Conservation (phyloP, 495 filamentous ascomycete genomes). For the Penicillium lividum region DNA sequence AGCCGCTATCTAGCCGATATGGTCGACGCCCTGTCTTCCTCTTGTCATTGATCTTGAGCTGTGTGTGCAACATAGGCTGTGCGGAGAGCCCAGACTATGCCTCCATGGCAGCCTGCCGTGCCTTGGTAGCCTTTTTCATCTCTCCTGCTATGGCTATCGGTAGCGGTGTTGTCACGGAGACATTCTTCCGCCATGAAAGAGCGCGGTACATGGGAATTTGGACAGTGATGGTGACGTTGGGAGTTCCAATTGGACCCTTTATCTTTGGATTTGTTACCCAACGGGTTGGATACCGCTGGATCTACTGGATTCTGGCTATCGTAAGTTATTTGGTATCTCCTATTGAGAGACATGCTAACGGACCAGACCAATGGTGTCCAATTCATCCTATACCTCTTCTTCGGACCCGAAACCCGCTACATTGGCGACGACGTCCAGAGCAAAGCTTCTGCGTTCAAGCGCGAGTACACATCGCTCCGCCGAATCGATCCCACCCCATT, state of each 20-base stretch:
- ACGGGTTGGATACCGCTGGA: slow-evolving; percentile 43
- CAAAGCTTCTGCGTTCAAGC: slow-evolving; percentile 36
- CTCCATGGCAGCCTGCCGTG: slow-evolving; percentile 47
- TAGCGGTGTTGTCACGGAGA: slow-evolving; percentile 54
- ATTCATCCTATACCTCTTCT: slow-evolving; percentile 54
- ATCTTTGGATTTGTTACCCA: slow-evolving; percentile 52
- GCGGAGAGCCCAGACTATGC: slow-evolving; percentile 44
- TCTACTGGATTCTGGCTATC: slow-evolving; percentile 48
- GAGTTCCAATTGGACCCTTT: slow-evolving; percentile 51
- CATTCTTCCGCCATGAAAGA: slow-evolving; percentile 52
- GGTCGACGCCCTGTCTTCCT: slow-evolving; percentile 56
- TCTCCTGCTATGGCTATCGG: slow-evolving; percentile 55
- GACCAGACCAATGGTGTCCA: slow-evolving; percentile 52
- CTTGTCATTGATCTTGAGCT: slow-evolving; percentile 45
- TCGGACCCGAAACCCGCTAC: slow-evolving; percentile 60
- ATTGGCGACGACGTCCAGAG: slow-evolving; percentile 31
- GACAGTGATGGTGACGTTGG: slow-evolving; percentile 55
- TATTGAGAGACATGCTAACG: background rate
- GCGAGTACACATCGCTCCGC: slow-evolving; percentile 45
- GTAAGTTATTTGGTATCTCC: slow-evolving; percentile 29
- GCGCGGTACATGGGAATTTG: slow-evolving; percentile 56
- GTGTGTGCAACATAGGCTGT: slow-evolving; percentile 49
- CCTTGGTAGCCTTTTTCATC: slow-evolving; percentile 55
- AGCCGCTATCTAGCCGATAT: slow-evolving; percentile 55
- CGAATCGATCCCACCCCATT: slow-evolving; percentile 54